Evolutionary conservation across 2,329 filamentous ascomycete species (phyloP).

Genomic region (Shiraia bambusicola): DNA sequence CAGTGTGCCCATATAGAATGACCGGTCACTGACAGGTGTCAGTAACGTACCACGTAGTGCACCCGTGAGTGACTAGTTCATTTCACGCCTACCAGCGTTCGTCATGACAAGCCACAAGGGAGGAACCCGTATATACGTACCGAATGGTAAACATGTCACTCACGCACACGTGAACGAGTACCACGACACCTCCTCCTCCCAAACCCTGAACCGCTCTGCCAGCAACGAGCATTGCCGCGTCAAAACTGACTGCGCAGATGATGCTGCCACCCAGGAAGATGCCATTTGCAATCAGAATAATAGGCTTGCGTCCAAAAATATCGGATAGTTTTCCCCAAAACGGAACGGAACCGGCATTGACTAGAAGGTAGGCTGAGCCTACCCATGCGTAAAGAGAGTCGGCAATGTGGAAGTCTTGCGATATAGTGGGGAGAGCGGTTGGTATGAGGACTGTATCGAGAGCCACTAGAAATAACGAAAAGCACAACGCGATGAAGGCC

Average conservation of each 20-base stretch:
- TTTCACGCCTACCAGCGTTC: background rate
- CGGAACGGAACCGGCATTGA: constrained; percentile 43
- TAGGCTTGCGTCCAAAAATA: constrained; percentile 42
- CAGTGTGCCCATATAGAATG: constrained; percentile 54
- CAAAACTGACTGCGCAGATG: constrained; percentile 51
- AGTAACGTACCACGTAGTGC: constrained; percentile 1
- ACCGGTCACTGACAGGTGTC: constrained; percentile 40
- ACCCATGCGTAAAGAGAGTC: constrained; percentile 77
- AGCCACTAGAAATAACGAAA: constrained; percentile 46
- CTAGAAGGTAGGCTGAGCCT: constrained; percentile 51
- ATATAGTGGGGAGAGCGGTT: constrained; percentile 67
- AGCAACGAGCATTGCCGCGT: constrained; percentile 56
- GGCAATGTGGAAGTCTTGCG: constrained; percentile 61
- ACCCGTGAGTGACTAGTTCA: background rate
- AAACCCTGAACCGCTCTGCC: constrained; percentile 57
- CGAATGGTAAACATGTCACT: constrained; percentile 55
- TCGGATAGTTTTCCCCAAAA: constrained; percentile 47
- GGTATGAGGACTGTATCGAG: constrained; percentile 61
- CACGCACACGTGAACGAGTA: constrained; percentile 56
- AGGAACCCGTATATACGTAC: constrained; percentile 18
- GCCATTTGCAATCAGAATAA: constrained; percentile 37
- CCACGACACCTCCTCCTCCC: constrained; percentile 56
- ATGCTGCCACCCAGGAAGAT: constrained; percentile 55
- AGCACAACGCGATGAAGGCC: constrained; percentile 33
- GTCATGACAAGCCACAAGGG: background rate